Base-by-base conservation (phyloP, 306 rosid genomes). In the Hippophae gyantsensis region DNA sequence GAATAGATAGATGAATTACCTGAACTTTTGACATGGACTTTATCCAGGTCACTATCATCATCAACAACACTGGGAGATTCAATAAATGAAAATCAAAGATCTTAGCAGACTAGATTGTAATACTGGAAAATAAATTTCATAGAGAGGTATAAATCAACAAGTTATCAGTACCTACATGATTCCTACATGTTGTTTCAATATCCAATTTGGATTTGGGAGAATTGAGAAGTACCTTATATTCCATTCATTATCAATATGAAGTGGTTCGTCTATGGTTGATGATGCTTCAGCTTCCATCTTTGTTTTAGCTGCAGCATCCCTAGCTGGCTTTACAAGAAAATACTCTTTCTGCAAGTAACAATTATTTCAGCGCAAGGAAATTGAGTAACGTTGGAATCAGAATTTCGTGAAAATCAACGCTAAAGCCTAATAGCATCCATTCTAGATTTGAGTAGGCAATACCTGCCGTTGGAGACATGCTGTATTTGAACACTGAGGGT, bases 231-330 rank as follows among this genome's bases (percentile, higher is more conserved):
- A 92, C 99, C 99, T 92, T 73, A 92, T 87, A 56, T 82, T 84
- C 99, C 99, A 92, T 71, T 92, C 95, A n/a, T 92, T 92, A 48
- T 92, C 96, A 53, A 71, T 53, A 68, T 88, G 99, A 62, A 88
- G 78, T 42, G 93, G 96, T 27, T 62, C 74, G 63, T 92, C 99
- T 63, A 42, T 62, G 43, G 61, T 72, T 54, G 76, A 56, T n/a
- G 13, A 75, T 61, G 74, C 71, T 76, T 81, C 89, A 73, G 89
- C 79, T 74, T 88, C 93, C 82, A 69, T 54, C 72, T 83, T 84
- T 77, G 86, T 88, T 82, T 80, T 85, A 56, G 82, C 86, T 52
- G 85, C 99, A 65, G 95, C 99, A 80, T 85, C 96, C 74, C 96
- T 84, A 43, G 63, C 88, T 14, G 99, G 99, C 67, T 83, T 81